Evolutionary conservation across 2,329 filamentous ascomycete species (phyloP), one percentile per base, ranked within the genome.

Genomic region (Ophiostoma sp.): DNA sequence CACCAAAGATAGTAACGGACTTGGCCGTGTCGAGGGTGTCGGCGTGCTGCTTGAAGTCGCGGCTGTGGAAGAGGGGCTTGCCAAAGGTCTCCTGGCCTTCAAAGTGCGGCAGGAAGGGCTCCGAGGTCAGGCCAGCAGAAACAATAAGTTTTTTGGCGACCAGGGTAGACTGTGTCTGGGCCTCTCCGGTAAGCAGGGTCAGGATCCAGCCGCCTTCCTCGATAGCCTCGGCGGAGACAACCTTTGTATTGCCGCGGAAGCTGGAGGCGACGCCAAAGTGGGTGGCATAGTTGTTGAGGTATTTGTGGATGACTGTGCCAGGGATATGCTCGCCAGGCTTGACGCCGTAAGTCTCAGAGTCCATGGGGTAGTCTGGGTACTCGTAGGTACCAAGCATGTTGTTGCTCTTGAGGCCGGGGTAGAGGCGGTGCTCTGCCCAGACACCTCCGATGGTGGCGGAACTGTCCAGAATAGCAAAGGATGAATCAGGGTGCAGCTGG

Each of bases 361-460:
- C 81, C 87, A 94, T 90, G 23, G 90, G 89, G 72, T 91, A 92
- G 74, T 92, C 91, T 0, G 87, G 86, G 75, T 86, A 93, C 77
- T 94, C 89, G 74, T 89, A 92, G 0, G 87, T 90, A 2, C 90
- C 90, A 13, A 89, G 77, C 76, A 92, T 84, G 75, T 93, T 93
- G 78, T 94, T 94, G 69, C 86, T 88, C 75, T 88, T 90, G 67
- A 94, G 82, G 1, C 86, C 87, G 0, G 87, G 85, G 76, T 93
- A 90, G 0, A 92, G 79, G 1, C 90, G 84, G 52, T 89, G 81
- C 70, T 86, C 81, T 10, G 87, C 85, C 91, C 90, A 94, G 20
- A 88, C 87, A 4, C 91, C 91, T 0, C 91, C 91, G 5, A 89
- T 75, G 0, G 85, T 85, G 15, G 81, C 77, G 13, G 83, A 81